These are phyloP conservation scores for Solanum etuberosum DNA, from an alignment of 257 asterid species.

Conservation along the genomic window DNA sequence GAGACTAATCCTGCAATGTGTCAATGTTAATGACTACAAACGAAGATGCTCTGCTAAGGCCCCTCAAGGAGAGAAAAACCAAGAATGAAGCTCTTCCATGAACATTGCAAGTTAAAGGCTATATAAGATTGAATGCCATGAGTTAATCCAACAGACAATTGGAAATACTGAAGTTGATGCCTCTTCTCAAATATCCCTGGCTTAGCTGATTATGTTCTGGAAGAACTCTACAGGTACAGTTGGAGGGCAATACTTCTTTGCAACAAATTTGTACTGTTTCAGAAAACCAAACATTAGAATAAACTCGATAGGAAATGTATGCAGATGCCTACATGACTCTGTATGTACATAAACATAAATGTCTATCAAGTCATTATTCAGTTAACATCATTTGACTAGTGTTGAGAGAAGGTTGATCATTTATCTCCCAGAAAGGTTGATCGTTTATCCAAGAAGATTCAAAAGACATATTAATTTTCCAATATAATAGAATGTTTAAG, in stretches of 20 bases:
- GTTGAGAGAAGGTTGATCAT: neutral
- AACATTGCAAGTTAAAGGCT: neutral
- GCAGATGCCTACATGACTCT: neutral
- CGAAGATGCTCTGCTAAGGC: neutral
- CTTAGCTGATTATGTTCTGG: slow-evolving; percentile 37
- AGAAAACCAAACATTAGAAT: neutral
- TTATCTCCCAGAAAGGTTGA: neutral
- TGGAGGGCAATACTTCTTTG: slow-evolving; percentile 89
- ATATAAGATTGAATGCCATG: neutral
- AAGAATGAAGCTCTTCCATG: neutral
- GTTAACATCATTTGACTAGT: neutral
- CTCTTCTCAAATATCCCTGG: neutral
- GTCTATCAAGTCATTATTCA: neutral
- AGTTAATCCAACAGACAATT: slow-evolving; percentile 1
- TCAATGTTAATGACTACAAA: neutral
- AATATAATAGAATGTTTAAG: neutral
- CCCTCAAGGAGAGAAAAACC: neutral
- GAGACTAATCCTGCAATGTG: neutral
- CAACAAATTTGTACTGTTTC: slow-evolving; percentile 88
- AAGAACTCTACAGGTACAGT: slow-evolving; percentile 68
- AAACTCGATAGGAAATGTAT: neutral
- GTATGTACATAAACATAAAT: neutral
- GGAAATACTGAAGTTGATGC: neutral
- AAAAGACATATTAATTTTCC: neutral
- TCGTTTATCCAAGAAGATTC: neutral